Evolutionary conservation across 108 stramenopile genomes (phyloP), one percentile per base, ranked within the genome.

Genomic region (Seminavis robusta): DNA sequence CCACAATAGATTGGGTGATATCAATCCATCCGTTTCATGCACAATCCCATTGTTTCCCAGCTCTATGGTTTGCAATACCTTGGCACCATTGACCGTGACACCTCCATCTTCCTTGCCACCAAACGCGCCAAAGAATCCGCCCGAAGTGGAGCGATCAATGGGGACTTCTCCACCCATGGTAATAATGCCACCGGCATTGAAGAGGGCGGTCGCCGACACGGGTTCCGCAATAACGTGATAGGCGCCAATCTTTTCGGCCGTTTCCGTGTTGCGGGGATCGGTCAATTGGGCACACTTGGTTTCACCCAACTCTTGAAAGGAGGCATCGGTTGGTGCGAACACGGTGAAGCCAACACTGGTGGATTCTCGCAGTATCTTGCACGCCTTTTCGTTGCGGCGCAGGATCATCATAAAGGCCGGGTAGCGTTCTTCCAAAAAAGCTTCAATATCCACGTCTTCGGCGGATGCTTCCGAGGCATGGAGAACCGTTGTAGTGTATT

Each of bases 81-180:
- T 75, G 8, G 80, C 78, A 16, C 65, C 67, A 31, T 67, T 53
- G 10, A 92, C 53, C 29, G 63, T 66, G 20, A 79, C 80, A 29
- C 67, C 73, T 32, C 90, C 90, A 61, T 86, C 86, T 52, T 84
- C 80, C 39, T 80, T 79, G 11, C 78, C 90, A 30, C 83, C 86
- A n/a, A 82, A 72, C n/a, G n/a, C n/a, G 8, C 90, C 90, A 11
- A 87, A 71, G 25, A 87, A 67, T 52, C 90, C 90, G 23, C 90
- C 90, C 1, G 71, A 56, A 16, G 39, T 56, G 43, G 48, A 54
- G 21, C 82, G 63, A 38, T 79, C 90, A 16, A 81, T 71, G 10
- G 75, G 61, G 0, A 92, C 79, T 24, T 73, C 72, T 11, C 90
- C 90, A 29, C 79, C 84, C 53, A 72, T 10, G 1, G 86, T 88